Percentiles rank a stretch among this genome's conserved stretches.
phyloP scores from a whole-genome alignment of 1,284 basidiomycete species.

The Neotropicomus parvogracilis region DNA sequence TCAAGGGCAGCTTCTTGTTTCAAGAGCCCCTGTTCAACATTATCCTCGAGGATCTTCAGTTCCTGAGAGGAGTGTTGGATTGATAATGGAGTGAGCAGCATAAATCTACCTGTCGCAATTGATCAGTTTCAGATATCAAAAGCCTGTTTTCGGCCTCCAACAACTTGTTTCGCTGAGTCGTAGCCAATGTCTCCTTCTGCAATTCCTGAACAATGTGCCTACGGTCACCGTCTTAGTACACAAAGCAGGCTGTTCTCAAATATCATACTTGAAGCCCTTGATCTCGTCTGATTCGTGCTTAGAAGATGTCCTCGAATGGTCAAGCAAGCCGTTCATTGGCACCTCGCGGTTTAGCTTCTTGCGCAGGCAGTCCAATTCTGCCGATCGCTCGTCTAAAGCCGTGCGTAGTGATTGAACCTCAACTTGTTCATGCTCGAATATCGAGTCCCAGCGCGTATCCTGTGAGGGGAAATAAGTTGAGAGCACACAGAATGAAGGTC shows the following conservation, averaged over 20 bases:
- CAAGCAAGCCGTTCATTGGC: constrained; percentile 40
- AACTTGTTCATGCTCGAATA: constrained; percentile 38
- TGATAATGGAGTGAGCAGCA: background rate
- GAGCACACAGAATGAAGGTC: constrained; percentile 16
- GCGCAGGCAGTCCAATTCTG: constrained; percentile 53
- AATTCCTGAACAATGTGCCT: constrained; percentile 87
- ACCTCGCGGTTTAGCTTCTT: constrained; percentile 58
- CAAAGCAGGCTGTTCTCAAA: background rate
- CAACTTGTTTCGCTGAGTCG: constrained; percentile 63
- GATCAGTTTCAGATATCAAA: constrained; percentile 68
- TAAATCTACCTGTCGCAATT: constrained; percentile 63
- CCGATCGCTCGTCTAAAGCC: constrained; percentile 43
- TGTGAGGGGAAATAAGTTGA: constrained; percentile 13
- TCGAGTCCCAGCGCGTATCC: constrained; percentile 34
- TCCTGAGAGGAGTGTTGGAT: constrained; percentile 44
- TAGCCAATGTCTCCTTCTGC: constrained; percentile 73
- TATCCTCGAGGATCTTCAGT: constrained; percentile 69
- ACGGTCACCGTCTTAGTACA: constrained; percentile 9
- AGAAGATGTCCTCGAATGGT: constrained; percentile 35
- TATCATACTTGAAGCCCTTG: constrained; percentile 68
- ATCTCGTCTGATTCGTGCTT: constrained; percentile 64
- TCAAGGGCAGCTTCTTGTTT: constrained; percentile 48
- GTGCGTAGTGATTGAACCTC: constrained; percentile 38
- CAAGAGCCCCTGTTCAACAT: constrained; percentile 61
- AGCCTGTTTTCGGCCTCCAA: constrained; percentile 76